Percentiles rank a stretch among this genome's conserved stretches.
phyloP scores from a whole-genome alignment of 805 yeast species.

The Maudiozyma saulgeensis region DNA sequence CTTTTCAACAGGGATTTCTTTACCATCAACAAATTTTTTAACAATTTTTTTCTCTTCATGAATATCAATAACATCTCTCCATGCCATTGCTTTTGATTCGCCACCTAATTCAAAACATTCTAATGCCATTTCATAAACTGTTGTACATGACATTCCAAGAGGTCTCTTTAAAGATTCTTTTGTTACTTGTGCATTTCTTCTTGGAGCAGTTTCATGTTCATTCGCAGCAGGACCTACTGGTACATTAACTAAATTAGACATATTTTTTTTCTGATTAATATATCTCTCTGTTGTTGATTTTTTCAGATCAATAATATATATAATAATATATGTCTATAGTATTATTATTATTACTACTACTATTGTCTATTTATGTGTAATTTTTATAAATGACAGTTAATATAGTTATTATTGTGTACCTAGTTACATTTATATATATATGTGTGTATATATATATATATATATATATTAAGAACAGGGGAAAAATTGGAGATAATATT shows the following conservation, averaged over 20 bases:
- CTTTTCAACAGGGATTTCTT: conserved; percentile 61
- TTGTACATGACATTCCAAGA: conserved; percentile 48
- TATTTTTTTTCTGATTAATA: conserved; percentile 1
- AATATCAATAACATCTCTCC: conserved; percentile 66
- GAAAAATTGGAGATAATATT: too few species aligned
- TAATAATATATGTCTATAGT: neutral
- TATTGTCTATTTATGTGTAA: too few species aligned
- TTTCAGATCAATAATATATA: neutral
- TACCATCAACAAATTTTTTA: conserved; percentile 70
- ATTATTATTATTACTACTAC: neutral
- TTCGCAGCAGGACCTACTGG: conserved; percentile 59
- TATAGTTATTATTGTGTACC: too few species aligned
- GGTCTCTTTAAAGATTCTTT: conserved; percentile 53
- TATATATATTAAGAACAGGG: too few species aligned
- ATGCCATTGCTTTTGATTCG: conserved; percentile 51
- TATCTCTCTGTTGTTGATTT: too few species aligned
- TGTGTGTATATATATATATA: too few species aligned
- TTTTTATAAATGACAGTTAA: too few species aligned
- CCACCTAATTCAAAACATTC: conserved; percentile 56
- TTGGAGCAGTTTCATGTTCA: conserved; percentile 75
- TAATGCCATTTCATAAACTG: conserved; percentile 58
- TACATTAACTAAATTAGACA: conserved; percentile 32
- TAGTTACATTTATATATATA: too few species aligned
- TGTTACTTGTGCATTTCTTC: conserved; percentile 44
- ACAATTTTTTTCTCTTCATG: conserved; percentile 70